These are phyloP conservation scores for Amaranthus hypochondriacus DNA, from an alignment of 148 eudicot genomes.

Conservation along the genomic window DNA sequence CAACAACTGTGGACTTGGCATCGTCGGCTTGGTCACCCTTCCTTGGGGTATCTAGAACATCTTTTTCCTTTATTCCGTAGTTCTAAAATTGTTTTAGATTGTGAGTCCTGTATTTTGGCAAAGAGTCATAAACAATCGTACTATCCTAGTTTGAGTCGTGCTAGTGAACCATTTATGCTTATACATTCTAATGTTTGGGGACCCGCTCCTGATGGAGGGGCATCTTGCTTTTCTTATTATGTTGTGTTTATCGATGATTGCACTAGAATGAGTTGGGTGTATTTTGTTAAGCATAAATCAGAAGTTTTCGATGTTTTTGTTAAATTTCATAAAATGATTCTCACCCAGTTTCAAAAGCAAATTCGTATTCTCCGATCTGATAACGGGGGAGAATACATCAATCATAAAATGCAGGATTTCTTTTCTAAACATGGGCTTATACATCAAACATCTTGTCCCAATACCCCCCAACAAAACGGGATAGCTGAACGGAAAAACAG, in stretches of 20 bases:
- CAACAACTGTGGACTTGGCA: too few relatives aligned
- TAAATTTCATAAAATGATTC: neutral
- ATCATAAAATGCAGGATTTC: neutral
- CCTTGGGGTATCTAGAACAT: too few relatives aligned
- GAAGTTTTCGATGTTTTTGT: neutral
- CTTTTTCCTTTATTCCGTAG: too few relatives aligned
- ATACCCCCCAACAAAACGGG: neutral
- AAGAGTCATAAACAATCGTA: too few relatives aligned
- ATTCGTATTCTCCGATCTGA: neutral
- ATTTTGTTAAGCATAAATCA: neutral
- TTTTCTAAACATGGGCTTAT: constrained; percentile 16
- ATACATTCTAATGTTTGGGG: neutral
- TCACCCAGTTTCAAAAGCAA: neutral
- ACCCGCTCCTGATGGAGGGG: too few relatives aligned
- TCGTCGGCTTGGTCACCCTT: too few relatives aligned
- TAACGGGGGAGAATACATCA: neutral
- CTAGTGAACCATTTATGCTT: too few relatives aligned
- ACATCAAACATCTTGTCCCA: constrained; percentile 19
- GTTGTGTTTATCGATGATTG: neutral
- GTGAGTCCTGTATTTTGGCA: too few relatives aligned
- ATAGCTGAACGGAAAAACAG: constrained; percentile 4
- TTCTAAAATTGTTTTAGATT: too few relatives aligned
- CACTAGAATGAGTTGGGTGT: neutral
- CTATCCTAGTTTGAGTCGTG: too few relatives aligned
- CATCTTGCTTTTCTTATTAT: neutral